These are phyloP conservation scores for Fraxinus latifolia DNA, from an alignment of 305 asterid genomes.

Conservation along the genomic window DNA sequence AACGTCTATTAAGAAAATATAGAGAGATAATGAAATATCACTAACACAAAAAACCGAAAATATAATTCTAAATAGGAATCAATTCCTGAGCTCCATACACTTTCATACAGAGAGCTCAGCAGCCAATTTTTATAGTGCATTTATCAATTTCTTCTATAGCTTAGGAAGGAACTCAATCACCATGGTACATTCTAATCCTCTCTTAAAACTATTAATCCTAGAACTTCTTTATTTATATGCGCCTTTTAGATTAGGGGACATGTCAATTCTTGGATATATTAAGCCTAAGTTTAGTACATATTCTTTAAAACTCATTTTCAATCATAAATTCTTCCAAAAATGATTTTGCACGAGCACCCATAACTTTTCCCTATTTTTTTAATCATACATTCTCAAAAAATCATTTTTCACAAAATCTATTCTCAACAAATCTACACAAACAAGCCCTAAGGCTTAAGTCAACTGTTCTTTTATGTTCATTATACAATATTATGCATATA, in stretches of 20 bases:
- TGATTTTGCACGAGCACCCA: not conserved
- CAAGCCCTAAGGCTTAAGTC: not conserved
- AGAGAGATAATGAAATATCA: not conserved
- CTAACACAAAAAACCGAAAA: not conserved
- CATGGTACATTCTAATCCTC: not conserved
- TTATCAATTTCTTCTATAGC: not conserved
- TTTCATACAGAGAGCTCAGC: not conserved
- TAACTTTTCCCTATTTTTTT: not conserved
- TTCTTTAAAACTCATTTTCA: not conserved
- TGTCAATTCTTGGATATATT: not conserved
- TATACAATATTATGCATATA: not conserved
- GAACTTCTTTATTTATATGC: not conserved
- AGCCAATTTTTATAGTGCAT: not conserved
- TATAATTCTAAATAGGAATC: not conserved
- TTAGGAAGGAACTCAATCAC: not conserved
- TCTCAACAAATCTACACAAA: not conserved
- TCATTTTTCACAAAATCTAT: not conserved
- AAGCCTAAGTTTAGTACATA: not conserved
- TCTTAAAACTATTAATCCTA: not conserved
- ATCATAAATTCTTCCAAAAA: not conserved
- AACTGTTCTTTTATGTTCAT: not conserved
- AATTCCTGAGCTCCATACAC: not conserved
- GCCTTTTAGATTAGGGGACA: not conserved
- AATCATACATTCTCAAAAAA: not conserved
- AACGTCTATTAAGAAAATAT: conserved; percentile 9